Evolutionary conservation across 495 filamentous ascomycete genomes (phyloP).

Genomic region (Aspergillus sparsus): DNA sequence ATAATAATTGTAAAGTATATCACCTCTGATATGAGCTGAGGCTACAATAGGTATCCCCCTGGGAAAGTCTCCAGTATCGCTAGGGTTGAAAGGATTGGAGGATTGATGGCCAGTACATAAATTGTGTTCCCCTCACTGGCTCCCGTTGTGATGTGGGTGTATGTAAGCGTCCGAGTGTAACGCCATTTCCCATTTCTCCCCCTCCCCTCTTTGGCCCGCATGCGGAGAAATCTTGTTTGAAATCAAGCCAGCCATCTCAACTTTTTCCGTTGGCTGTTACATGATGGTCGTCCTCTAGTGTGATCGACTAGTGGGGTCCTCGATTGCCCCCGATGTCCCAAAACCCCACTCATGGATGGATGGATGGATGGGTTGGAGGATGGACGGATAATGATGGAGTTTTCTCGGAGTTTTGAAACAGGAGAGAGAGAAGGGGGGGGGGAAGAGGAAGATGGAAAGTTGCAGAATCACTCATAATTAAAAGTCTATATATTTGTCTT

Average conservation of each 20-base stretch:
- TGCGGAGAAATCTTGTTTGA: conserved; percentile 23
- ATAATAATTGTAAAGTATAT: no score
- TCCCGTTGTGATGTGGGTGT: no score
- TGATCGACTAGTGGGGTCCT: neutral
- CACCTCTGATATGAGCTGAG: no score
- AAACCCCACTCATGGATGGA: neutral
- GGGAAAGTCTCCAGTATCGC: no score
- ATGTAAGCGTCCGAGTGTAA: neutral
- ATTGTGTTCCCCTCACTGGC: no score
- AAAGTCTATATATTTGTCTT: conserved; percentile 23
- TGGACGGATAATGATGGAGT: neutral
- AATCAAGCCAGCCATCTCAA: no score
- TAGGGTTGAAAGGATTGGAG: neutral
- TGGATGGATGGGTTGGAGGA: neutral
- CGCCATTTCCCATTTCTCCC: neutral
- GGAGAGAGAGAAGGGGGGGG: conserved; percentile 4
- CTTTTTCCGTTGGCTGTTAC: neutral
- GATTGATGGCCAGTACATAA: no score
- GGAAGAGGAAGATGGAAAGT: neutral
- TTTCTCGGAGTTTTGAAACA: neutral
- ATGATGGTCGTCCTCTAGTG: neutral
- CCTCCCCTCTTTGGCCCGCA: conserved; percentile 13
- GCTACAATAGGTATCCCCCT: no score
- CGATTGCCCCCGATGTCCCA: neutral
- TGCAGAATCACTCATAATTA: conserved; percentile 9